Evolutionary conservation across 805 yeast genomes (phyloP), one percentile per base, ranked within the genome.

Genomic region (Sugiyamaella mastotermitis): DNA sequence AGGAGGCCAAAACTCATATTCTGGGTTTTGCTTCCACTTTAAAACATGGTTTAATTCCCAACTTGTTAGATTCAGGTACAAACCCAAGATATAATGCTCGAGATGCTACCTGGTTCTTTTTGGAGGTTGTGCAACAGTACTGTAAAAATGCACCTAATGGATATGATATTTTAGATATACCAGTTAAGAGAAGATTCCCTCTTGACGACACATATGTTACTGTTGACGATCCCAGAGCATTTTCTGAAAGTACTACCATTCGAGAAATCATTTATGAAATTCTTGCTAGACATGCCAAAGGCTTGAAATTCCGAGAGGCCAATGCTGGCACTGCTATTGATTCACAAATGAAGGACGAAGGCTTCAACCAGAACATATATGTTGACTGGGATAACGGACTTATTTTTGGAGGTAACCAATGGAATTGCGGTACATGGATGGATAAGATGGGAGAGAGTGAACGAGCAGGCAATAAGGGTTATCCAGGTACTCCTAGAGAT

Each of bases 391-490:
- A 65, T 0, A 87, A 83, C 9, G 98, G 98, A 1, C 64, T 92
- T 21, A 66, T 88, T 3, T 82, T 77, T 58, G 98, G 97, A 32
- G 97, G 98, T 1, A 83, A 84, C 34, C 95, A 83, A 59, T 76
- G 64, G 58, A 90, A 90, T 57, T 90, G 98, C 65, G 98, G 98
- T 16, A 92, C 98, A 0, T 90, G 98, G 98, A 90, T 88, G 96
- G 98, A 90, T 62, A 90, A 90, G 64, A 90, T 90, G 97, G 98
- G 98, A 18, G 97, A 92, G 64, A 83, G 95, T 53, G 77, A 61
- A 24, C 69, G 62, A 40, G 96, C 97, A 0, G 80, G 82, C 1
- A 80, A 77, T 42, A 83, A 80, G 50, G 98, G 98, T n/a, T 67
- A 75, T 24, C 98, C 98, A 1, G 98, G 97, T 1, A 90, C 97